Percentiles rank a stretch among this genome's conserved stretches.
These are phyloP conservation scores for Echeveria elegans DNA, from an alignment of 164 flowering plant species.

Conservation along the genomic window DNA sequence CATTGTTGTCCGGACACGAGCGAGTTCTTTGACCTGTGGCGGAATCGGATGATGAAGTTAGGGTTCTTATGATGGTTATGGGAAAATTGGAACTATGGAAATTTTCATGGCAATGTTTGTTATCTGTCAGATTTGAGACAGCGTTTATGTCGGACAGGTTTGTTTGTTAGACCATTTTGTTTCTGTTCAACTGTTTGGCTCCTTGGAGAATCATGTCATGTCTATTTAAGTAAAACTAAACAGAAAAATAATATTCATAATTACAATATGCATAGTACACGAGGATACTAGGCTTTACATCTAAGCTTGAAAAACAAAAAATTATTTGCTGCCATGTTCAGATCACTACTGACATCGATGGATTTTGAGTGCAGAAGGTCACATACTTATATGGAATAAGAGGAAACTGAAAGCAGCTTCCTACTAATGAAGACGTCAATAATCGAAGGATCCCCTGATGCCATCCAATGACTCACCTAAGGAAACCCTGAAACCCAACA, in stretches of 20 bases:
- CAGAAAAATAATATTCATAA: no score
- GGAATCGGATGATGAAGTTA: neutral
- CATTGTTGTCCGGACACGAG: neutral
- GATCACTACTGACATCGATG: no score
- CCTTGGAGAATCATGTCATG: neutral
- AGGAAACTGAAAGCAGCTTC: no score
- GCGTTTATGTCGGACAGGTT: constrained; percentile 1
- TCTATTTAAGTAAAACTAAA: no score
- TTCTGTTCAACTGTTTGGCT: neutral
- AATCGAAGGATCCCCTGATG: constrained; percentile 8
- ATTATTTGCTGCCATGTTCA: no score
- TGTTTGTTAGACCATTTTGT: neutral
- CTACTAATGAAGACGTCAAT: no score
- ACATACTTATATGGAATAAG: no score
- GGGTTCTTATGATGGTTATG: constrained; percentile 4
- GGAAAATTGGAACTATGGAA: neutral
- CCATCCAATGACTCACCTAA: constrained; percentile 7
- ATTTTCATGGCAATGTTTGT: neutral
- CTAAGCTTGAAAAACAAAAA: no score
- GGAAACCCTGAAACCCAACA: constrained; percentile 1
- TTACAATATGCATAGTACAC: no score
- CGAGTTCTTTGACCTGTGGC: neutral
- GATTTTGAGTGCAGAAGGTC: no score
- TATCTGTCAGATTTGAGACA: neutral
- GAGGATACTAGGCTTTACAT: no score